Percentiles rank a stretch among this genome's conserved stretches.
Evolutionary conservation across 345 rosid genomes (phyloP).

Genomic region (Gossypium ekmanianum): DNA sequence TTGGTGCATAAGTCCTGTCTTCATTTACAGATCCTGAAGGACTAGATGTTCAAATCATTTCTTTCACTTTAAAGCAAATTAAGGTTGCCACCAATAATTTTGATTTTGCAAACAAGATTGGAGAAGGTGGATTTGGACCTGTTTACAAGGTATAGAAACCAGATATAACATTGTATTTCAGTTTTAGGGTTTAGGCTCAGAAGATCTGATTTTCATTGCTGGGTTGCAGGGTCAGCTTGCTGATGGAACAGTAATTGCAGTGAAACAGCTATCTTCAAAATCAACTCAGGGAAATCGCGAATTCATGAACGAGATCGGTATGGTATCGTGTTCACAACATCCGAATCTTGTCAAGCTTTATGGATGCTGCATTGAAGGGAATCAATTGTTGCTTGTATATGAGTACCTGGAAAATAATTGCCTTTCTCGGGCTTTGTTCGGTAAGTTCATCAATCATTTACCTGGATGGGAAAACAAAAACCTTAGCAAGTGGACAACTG

Average conservation of each 20-base stretch:
- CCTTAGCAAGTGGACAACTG: not conserved
- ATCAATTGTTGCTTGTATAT: constrained; percentile 54
- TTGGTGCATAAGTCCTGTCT: not conserved
- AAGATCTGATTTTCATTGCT: not conserved
- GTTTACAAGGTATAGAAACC: constrained; percentile 47
- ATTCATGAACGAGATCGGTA: constrained; percentile 63
- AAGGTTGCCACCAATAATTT: constrained; percentile 51
- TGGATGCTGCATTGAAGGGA: constrained; percentile 64
- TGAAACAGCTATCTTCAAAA: constrained; percentile 68
- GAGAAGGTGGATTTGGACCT: constrained; percentile 71
- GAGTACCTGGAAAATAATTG: constrained; percentile 73
- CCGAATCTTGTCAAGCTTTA: constrained; percentile 66
- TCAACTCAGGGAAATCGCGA: constrained; percentile 73
- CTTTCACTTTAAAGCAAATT: constrained; percentile 50
- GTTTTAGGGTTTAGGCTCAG: not conserved
- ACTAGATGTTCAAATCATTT: constrained; percentile 20
- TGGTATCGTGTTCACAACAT: constrained; percentile 66
- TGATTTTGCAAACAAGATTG: constrained; percentile 46
- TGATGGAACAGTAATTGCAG: constrained; percentile 61
- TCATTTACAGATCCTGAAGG: constrained; percentile 21
- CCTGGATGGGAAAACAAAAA: not conserved
- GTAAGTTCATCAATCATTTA: constrained; percentile 35
- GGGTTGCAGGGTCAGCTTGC: constrained; percentile 40
- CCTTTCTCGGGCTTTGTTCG: constrained; percentile 50
- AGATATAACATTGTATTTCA: not conserved